Conservation (phyloP, 768 basidiomycete species). For the Panellus pusillus region DNA sequence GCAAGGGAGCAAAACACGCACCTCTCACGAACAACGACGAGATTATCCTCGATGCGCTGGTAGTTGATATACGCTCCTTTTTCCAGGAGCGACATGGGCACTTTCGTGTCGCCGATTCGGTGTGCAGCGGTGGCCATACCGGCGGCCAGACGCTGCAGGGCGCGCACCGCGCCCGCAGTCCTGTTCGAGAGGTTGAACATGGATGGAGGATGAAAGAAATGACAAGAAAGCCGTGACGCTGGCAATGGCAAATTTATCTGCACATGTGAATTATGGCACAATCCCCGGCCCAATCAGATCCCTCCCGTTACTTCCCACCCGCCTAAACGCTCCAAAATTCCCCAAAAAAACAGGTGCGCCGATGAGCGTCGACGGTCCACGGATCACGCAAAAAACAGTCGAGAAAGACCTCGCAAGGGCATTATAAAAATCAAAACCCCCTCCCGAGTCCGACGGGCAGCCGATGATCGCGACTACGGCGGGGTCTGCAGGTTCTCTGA, state of each 20-base stretch:
- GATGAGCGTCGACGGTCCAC: neutral
- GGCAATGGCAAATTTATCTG: slow-evolving; percentile 5
- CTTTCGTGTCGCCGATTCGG: slow-evolving; percentile 87
- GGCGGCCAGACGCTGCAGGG: slow-evolving; percentile 51
- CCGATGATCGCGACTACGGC: slow-evolving; percentile 1
- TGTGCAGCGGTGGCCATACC: slow-evolving; percentile 82
- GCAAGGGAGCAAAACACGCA: slow-evolving; percentile 28
- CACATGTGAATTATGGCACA: slow-evolving; percentile 7
- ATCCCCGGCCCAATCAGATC: slow-evolving; percentile 9
- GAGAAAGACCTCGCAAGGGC: neutral
- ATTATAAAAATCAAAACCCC: neutral
- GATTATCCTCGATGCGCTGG: slow-evolving; percentile 97
- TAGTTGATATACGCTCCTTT: slow-evolving; percentile 87
- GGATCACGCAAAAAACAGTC: too few relatives aligned
- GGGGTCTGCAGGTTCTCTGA: slow-evolving; percentile 11
- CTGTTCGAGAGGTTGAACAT: slow-evolving; percentile 63
- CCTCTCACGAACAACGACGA: slow-evolving; percentile 84
- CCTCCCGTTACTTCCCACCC: neutral
- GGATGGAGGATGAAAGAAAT: slow-evolving; percentile 32
- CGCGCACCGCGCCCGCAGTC: slow-evolving; percentile 54
- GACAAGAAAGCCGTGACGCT: slow-evolving; percentile 7
- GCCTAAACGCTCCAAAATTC: neutral
- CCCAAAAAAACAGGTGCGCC: neutral
- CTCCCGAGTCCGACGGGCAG: neutral
- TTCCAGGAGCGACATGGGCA: slow-evolving; percentile 85